phyloP scores from a whole-genome alignment of 2,329 filamentous ascomycete genomes.

The Ophioceras dolichostomum region DNA sequence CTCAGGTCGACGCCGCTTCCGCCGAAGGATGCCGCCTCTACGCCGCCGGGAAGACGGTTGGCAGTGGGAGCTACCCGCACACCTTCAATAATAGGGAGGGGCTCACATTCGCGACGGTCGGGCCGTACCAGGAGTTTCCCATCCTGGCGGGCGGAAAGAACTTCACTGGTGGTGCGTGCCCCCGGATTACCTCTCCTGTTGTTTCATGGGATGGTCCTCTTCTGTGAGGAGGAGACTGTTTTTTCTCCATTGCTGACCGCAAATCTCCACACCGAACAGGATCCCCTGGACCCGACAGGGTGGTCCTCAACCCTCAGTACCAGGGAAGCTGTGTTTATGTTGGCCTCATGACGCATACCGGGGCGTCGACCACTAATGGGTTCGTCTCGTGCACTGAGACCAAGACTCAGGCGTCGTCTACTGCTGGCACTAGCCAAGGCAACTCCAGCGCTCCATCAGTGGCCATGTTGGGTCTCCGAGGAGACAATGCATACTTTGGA shows the following conservation, averaged over 20 bases:
- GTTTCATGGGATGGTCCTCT: not conserved
- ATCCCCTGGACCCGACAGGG: conserved; percentile 49
- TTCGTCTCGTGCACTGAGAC: no score
- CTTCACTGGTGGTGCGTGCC: conserved; percentile 22
- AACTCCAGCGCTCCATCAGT: no score
- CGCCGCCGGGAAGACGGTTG: conserved; percentile 6
- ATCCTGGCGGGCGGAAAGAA: conserved; percentile 20
- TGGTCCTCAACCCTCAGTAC: conserved; percentile 32
- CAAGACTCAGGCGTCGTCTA: no score
- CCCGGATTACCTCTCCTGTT: not conserved
- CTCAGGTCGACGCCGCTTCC: conserved; percentile 8
- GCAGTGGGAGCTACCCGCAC: conserved; percentile 10
- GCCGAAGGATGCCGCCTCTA: conserved; percentile 9
- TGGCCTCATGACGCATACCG: conserved; percentile 52
- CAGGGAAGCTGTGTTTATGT: conserved; percentile 24
- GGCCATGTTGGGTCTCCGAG: no score
- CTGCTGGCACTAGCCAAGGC: no score
- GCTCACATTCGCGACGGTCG: conserved; percentile 5
- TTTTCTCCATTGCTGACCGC: not conserved
- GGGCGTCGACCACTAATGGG: no score
- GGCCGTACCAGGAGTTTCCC: conserved; percentile 18
- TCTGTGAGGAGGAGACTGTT: no score
- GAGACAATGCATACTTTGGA: no score
- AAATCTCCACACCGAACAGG: conserved; percentile 11
- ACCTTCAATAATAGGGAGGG: conserved; percentile 10